phyloP scores from a whole-genome alignment of 495 filamentous ascomycete species.

The Aspergillus wentii region DNA sequence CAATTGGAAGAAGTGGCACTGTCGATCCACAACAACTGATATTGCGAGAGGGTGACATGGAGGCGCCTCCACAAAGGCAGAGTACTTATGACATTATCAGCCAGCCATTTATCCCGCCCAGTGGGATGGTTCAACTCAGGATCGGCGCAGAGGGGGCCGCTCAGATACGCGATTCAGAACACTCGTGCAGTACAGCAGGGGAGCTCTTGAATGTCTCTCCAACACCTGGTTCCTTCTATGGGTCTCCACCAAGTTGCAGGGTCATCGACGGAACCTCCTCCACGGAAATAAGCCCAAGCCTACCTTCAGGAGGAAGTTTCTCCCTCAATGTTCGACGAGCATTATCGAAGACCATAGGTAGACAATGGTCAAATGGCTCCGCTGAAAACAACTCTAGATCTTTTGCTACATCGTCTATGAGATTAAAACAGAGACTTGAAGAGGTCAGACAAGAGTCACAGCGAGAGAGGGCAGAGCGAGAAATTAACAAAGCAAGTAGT shows the following conservation, averaged over 20 bases:
- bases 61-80: conserved; percentile 2
- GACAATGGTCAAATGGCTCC: conserved; percentile 1
- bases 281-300: neutral
- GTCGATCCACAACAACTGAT: neutral
- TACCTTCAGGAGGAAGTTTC: neutral
- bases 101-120: neutral
- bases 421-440: neutral
- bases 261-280: neutral
- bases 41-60: neutral
- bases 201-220: neutral
- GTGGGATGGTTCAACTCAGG: conserved; percentile 12
- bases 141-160: conserved; percentile 8
- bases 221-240: neutral
- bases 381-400: neutral
- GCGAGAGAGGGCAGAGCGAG: no score
- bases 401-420: neutral
- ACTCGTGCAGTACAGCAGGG: neutral
- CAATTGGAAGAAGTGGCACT: neutral
- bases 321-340: neutral
- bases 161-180: conserved; percentile 3
- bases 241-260: neutral
- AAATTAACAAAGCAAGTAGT: no score
- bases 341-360: neutral
- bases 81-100: conserved; percentile 1
- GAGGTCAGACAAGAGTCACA: neutral